Evolutionary conservation across 2,329 filamentous ascomycete genomes (phyloP).

Genomic region (Colletotrichum sp.): DNA sequence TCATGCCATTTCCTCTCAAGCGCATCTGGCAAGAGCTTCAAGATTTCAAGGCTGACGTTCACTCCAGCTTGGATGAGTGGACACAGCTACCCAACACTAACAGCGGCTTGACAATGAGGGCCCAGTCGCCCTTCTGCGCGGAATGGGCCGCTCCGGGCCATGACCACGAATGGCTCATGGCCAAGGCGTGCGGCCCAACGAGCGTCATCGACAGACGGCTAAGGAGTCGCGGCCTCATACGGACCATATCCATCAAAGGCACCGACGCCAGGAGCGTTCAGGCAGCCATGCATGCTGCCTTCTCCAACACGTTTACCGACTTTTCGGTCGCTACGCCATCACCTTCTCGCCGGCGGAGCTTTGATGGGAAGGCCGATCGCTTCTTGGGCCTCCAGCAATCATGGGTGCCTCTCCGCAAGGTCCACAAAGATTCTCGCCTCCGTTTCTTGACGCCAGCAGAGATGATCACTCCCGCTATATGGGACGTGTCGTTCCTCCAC

Average conservation of each 20-base stretch:
- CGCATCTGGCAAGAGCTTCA: slow-evolving; percentile 58
- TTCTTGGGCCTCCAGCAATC: slow-evolving; percentile 69
- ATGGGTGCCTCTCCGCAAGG: slow-evolving; percentile 79
- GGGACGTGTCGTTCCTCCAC: slow-evolving; percentile 74
- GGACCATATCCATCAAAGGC: slow-evolving; percentile 64
- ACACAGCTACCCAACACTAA: slow-evolving; percentile 57
- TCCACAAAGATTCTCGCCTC: slow-evolving; percentile 75
- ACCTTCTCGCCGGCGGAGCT: slow-evolving; percentile 15
- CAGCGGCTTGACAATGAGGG: slow-evolving; percentile 48
- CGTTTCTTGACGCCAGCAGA: slow-evolving; percentile 74
- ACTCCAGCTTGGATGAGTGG: slow-evolving; percentile 53
- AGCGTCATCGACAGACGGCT: slow-evolving; percentile 73
- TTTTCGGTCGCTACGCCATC: slow-evolving; percentile 29
- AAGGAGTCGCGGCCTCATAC: slow-evolving; percentile 75
- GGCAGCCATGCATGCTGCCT: slow-evolving; percentile 65
- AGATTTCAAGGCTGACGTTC: slow-evolving; percentile 49
- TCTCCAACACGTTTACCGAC: slow-evolving; percentile 59
- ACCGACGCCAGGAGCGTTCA: slow-evolving; percentile 73
- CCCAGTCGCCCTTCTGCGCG: slow-evolving; percentile 51
- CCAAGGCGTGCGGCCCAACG: slow-evolving; percentile 70
- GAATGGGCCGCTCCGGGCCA: slow-evolving; percentile 53
- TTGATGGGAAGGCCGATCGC: slow-evolving; percentile 41
- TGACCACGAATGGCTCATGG: slow-evolving; percentile 67
- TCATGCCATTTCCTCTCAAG: slow-evolving; percentile 71
- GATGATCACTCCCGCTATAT: slow-evolving; percentile 74